These are phyloP conservation scores for Discostella pseudostelligera DNA, from an alignment of 108 stramenopile genomes.

Conservation along the genomic window DNA sequence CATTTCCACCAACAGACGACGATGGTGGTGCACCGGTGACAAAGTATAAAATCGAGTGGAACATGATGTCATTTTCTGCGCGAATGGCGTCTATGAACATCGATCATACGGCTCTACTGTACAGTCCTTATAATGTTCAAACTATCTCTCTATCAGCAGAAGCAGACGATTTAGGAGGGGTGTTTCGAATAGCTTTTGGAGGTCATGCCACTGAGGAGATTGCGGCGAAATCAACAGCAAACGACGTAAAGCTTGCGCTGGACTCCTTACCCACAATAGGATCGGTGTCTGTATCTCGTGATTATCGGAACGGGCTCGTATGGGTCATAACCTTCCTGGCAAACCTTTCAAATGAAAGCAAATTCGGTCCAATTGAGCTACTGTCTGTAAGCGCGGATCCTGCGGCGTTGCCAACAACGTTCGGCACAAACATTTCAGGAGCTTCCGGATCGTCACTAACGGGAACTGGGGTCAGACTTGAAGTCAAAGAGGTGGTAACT, in stretches of 20 bases:
- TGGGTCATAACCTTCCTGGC: constrained; percentile 50
- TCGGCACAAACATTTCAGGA: constrained; percentile 14
- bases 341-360: constrained; percentile 10
- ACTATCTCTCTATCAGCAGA: constrained; percentile 41
- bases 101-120: constrained; percentile 15
- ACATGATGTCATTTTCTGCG: constrained; percentile 42
- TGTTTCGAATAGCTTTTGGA: constrained; percentile 54
- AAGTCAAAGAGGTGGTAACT: constrained; percentile 25
- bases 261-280: constrained; percentile 55
- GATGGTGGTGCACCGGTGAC: constrained; percentile 59
- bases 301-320: constrained; percentile 23
- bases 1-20: constrained; percentile 48
- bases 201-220: constrained; percentile 48
- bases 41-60: constrained; percentile 60
- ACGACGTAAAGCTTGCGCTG: constrained; percentile 51
- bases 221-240: constrained; percentile 41
- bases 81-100: constrained; percentile 25
- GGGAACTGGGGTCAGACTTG: constrained; percentile 30
- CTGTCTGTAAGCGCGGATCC: constrained; percentile 35
- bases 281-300: constrained; percentile 34
- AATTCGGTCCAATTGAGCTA: constrained; percentile 33
- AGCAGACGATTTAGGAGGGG: constrained; percentile 46
- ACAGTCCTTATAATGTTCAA: constrained; percentile 48
- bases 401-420: constrained; percentile 18
- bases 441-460: constrained; percentile 14